Conservation (phyloP, 495 filamentous ascomycete species). For the Hypoxylon trugodes region DNA sequence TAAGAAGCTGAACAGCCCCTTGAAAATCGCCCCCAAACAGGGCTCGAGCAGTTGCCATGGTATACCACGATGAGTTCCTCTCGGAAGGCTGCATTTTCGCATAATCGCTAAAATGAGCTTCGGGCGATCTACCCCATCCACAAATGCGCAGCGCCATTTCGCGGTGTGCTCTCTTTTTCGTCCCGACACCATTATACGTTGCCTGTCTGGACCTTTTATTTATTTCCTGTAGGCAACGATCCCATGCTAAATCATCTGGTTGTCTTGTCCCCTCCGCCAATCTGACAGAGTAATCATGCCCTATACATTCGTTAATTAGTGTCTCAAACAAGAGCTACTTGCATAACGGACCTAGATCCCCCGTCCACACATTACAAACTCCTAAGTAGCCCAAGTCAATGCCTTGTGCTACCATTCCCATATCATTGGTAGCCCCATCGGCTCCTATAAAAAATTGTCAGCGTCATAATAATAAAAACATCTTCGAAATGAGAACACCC, state of each 20-base stretch:
- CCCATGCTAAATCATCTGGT: slow-evolving; percentile 59
- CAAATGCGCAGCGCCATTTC: slow-evolving; percentile 79
- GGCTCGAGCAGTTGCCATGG: slow-evolving; percentile 81
- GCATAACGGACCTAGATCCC: slow-evolving; percentile 66
- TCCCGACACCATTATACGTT: slow-evolving; percentile 60
- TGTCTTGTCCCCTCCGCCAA: slow-evolving; percentile 49
- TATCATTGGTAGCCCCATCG: slow-evolving; percentile 67
- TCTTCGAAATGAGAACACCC: slow-evolving; percentile 42
- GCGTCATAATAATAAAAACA: neutral
- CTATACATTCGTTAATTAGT: slow-evolving; percentile 34
- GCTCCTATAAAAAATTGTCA: slow-evolving; percentile 63
- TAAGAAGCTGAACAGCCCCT: slow-evolving; percentile 61
- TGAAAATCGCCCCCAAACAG: slow-evolving; percentile 76
- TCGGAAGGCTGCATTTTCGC: slow-evolving; percentile 61
- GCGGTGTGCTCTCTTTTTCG: slow-evolving; percentile 75
- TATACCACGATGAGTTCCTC: slow-evolving; percentile 72
- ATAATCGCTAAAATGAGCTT: slow-evolving; percentile 61
- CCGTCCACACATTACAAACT: slow-evolving; percentile 80
- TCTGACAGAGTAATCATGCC: slow-evolving; percentile 50
- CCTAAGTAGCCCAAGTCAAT: slow-evolving; percentile 89
- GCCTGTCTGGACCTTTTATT: slow-evolving; percentile 53
- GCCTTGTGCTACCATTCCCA: slow-evolving; percentile 75
- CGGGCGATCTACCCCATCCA: slow-evolving; percentile 67
- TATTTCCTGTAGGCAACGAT: slow-evolving; percentile 56
- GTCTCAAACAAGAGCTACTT: neutral